Evolutionary conservation across 179 eudicot genomes (phyloP).

Genomic region (Drosera spatulata): DNA sequence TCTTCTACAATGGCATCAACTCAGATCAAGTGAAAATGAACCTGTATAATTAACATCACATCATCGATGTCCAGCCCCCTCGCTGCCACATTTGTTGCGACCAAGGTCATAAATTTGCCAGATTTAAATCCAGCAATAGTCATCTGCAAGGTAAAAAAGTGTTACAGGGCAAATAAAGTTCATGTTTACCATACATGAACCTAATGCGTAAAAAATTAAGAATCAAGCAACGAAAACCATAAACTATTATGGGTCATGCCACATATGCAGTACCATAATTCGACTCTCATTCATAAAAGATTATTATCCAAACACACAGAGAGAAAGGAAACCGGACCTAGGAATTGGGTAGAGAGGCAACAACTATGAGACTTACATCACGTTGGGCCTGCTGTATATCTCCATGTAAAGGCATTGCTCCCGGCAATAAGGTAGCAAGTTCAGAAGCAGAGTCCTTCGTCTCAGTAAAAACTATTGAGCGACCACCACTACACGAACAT

Average conservation of each 20-base stretch:
- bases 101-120: conserved; percentile 73
- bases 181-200: not conserved
- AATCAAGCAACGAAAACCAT: too few species aligned
- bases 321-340: not conserved
- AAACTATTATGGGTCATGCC: too few species aligned
- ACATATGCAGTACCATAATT: too few species aligned
- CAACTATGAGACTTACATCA: conserved; percentile 35
- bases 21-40: conserved; percentile 6
- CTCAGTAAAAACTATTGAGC: conserved; percentile 75
- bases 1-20: too few species aligned
- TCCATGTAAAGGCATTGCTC: conserved; percentile 87
- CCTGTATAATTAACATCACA: conserved; percentile 92
- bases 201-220: too few species aligned
- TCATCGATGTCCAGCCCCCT: conserved; percentile 92
- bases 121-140: conserved; percentile 82
- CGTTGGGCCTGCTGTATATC: conserved; percentile 87
- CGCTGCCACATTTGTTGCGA: conserved; percentile 94
- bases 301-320: too few species aligned
- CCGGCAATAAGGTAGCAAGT: conserved; percentile 63
- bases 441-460: conserved; percentile 69
- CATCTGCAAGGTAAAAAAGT: conserved; percentile 30
- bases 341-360: not conserved
- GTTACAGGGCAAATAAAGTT: too few species aligned
- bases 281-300: too few species aligned
- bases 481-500: conserved; percentile 55